Evolutionary conservation across 2,329 filamentous ascomycete genomes (phyloP).

Genomic region (Didymella glomerata): DNA sequence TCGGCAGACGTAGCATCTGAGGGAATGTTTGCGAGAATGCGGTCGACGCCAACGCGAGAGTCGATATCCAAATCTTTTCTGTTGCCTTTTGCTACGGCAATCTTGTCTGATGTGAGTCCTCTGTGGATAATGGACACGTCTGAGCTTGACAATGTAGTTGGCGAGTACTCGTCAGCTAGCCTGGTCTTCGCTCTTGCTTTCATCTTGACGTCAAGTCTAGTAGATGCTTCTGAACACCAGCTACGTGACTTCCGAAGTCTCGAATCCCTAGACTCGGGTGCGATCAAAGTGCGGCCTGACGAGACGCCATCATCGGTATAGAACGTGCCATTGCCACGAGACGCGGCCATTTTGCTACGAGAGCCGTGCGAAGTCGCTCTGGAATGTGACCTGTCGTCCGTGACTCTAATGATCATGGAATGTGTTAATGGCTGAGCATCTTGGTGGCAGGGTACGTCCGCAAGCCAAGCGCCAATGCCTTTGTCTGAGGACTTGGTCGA

Average conservation of each 20-base stretch:
- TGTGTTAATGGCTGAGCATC: conserved; percentile 30
- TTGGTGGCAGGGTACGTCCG: conserved; percentile 37
- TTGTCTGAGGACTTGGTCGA: conserved; percentile 23
- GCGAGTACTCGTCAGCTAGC: conserved; percentile 26
- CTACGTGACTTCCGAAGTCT: conserved; percentile 33
- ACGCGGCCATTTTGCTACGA: conserved; percentile 26
- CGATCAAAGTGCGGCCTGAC: conserved; percentile 30
- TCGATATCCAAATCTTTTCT: conserved; percentile 35
- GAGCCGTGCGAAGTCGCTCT: conserved; percentile 26
- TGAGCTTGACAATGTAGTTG: conserved; percentile 34
- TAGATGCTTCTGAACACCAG: conserved; percentile 36
- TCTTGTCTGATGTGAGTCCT: conserved; percentile 39
- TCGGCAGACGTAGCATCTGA: conserved; percentile 32
- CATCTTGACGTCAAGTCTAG: conserved; percentile 11
- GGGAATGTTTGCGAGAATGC: conserved; percentile 40
- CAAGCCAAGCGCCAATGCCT: conserved; percentile 44
- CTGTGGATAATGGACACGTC: conserved; percentile 41
- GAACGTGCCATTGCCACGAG: conserved; percentile 38
- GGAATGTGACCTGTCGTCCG: conserved; percentile 19
- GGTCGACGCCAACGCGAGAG: conserved; percentile 41
- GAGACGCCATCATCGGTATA: conserved; percentile 42
- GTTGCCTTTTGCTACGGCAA: conserved; percentile 40
- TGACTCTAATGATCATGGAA: conserved; percentile 28
- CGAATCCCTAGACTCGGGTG: conserved; percentile 25
- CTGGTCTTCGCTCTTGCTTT: conserved; percentile 26